Base-by-base conservation (phyloP, 78 protist species). In the Guillardia theta region DNA sequence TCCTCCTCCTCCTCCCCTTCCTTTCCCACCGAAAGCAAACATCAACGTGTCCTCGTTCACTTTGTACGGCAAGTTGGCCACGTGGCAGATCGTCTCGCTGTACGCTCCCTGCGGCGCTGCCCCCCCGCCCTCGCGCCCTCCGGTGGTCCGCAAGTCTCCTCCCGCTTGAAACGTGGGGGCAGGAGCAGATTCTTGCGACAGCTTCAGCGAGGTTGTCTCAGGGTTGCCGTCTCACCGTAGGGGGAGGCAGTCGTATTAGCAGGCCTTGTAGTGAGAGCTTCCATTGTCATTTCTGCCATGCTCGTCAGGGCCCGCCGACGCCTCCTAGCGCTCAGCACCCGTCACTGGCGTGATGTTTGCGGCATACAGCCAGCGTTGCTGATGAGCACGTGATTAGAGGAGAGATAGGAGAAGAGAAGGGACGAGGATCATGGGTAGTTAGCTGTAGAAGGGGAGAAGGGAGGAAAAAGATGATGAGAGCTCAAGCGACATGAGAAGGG, bases 1-100 rank as follows among this genome's bases (percentile, higher is more conserved):
- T n/a, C n/a, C n/a, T n/a, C n/a, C n/a, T n/a, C n/a, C n/a, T n/a
- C n/a, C n/a, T n/a, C n/a, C n/a, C n/a, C n/a, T n/a, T n/a, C n/a
- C n/a, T n/a, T n/a, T n/a, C n/a, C n/a, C n/a, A n/a, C n/a, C 83
- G 83, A 70, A 70, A 12, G 83, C 83, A 43, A 70, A 70, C 83
- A 24, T 33, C 41, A 70, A 12, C 9, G 36, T 12, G 83, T 70
- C 83, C n/a, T 12, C 36, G 46, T 36, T 70, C 36, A 70, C 36
- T 22, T 24, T 22, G 83, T 24, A 70, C 45, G 83, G 83, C 83
- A 70, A 43, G 83, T 70, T 70, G 36, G 9, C 36, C 45, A 70
- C 83, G 83, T 70, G 83, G 83, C 83, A 70, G 83, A 70, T 70
- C 33, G 22, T 24, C 83, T 24, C 83, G 41, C 41, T 24, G 36